Evolutionary conservation across 345 rosid genomes (phyloP).

Genomic region (Garcia nutans): DNA sequence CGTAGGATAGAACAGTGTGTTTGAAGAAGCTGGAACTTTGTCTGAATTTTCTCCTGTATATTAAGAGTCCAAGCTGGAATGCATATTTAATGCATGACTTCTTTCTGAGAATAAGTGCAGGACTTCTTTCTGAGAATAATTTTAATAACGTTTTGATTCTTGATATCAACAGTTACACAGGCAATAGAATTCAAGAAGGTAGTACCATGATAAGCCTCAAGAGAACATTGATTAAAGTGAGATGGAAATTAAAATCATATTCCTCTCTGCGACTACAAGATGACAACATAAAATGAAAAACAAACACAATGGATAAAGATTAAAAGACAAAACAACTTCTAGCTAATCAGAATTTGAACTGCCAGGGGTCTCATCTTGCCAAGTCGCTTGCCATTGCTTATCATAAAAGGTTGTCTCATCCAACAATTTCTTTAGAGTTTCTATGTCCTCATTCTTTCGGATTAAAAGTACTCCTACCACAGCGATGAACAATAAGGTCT

Average conservation of each 20-base stretch:
- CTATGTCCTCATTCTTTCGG: constrained; percentile 84
- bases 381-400: constrained; percentile 95
- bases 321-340: not conserved
- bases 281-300: not conserved
- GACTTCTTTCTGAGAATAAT: too few relatives aligned
- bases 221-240: constrained; percentile 4
- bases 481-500: constrained; percentile 79
- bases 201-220: not conserved
- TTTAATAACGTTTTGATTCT: too few relatives aligned
- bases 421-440: constrained; percentile 60
- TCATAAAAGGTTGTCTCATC: constrained; percentile 90
- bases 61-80: too few relatives aligned
- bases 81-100: too few relatives aligned
- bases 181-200: not conserved
- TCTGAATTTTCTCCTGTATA: too few relatives aligned
- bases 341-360: constrained; percentile 30
- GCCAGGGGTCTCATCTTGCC: constrained; percentile 56
- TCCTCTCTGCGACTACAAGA: not conserved
- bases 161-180: not conserved
- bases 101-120: too few relatives aligned
- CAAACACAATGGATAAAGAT: not conserved
- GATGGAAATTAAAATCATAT: not conserved
- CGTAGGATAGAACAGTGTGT: too few relatives aligned
- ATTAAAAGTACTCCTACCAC: constrained; percentile 75
- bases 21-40: too few relatives aligned